Conservation (phyloP, 1,284 basidiomycete genomes). For the Mycosarcoma maydis region DNA sequence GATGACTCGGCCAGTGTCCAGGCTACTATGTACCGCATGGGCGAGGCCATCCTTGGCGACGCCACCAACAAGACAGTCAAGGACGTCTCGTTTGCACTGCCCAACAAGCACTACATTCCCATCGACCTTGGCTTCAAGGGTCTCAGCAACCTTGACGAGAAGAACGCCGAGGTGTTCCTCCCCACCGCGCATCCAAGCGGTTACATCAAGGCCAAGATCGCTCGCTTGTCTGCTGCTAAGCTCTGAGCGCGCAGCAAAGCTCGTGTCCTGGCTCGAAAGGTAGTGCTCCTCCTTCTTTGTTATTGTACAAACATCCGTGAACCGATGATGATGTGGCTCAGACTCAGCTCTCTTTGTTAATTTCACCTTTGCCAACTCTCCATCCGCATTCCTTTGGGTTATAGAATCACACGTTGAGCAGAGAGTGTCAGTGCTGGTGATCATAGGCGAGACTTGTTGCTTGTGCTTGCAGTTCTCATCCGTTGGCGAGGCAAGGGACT, state of each 20-base stretch:
- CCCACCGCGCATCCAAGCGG: conserved; percentile 59
- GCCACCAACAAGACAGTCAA: conserved; percentile 73
- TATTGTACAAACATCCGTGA: no score
- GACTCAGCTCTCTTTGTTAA: no score
- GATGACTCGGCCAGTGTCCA: conserved; percentile 93
- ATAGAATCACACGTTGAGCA: no score
- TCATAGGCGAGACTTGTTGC: no score
- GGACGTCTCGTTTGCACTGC: conserved; percentile 78
- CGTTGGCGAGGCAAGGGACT: no score
- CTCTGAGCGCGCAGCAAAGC: conserved; percentile 19
- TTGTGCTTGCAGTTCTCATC: no score
- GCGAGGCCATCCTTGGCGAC: conserved; percentile 72
- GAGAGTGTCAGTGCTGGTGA: no score
- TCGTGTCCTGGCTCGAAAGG: no score
- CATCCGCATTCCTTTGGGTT: no score
- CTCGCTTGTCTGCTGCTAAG: conserved; percentile 40
- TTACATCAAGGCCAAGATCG: conserved; percentile 59
- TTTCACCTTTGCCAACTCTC: no score
- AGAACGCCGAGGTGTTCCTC: conserved; percentile 60
- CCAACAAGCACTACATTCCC: conserved; percentile 75
- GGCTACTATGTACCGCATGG: conserved; percentile 92
- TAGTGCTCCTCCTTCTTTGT: no score
- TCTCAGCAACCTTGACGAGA: conserved; percentile 55
- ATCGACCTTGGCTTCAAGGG: conserved; percentile 59
- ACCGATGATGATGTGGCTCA: no score